Percentiles rank a stretch among this genome's conserved stretches.
Conservation (phyloP, 2,329 filamentous ascomycete genomes). For the Apiospora malaysiana region DNA sequence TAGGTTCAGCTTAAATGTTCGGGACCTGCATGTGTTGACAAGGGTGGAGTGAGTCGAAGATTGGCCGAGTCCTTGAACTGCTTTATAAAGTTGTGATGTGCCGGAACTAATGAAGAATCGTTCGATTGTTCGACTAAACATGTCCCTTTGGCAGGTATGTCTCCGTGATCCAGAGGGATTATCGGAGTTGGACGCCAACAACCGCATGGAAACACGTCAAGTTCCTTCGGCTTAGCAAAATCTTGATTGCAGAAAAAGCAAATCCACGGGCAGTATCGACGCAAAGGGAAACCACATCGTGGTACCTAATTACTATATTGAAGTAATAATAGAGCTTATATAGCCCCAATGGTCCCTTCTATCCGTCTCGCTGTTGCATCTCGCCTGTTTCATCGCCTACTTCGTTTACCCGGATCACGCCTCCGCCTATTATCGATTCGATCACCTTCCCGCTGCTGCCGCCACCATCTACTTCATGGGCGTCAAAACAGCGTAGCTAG, state of each 20-base stretch:
- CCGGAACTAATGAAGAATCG: background rate
- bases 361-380: background rate
- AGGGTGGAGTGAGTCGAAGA: background rate
- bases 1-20: background rate
- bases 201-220: background rate
- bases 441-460: background rate
- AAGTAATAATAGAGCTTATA: background rate
- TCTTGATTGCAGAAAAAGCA: background rate
- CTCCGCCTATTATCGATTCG: background rate
- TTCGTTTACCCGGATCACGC: conserved; percentile 3
- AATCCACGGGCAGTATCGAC: background rate
- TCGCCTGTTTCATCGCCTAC: background rate
- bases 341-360: background rate
- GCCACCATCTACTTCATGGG: background rate
- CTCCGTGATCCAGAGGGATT: background rate
- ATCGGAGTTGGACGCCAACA: background rate
- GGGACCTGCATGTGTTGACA: background rate
- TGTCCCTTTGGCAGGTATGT: background rate
- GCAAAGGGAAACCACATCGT: background rate
- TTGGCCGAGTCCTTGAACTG: background rate
- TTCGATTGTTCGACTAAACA: background rate
- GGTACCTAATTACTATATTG: background rate
- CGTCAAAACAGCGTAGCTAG: background rate
- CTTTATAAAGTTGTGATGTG: background rate
- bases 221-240: background rate